Evolutionary conservation across 768 basidiomycete species (phyloP).

Genomic region (Hericium rajendrae): DNA sequence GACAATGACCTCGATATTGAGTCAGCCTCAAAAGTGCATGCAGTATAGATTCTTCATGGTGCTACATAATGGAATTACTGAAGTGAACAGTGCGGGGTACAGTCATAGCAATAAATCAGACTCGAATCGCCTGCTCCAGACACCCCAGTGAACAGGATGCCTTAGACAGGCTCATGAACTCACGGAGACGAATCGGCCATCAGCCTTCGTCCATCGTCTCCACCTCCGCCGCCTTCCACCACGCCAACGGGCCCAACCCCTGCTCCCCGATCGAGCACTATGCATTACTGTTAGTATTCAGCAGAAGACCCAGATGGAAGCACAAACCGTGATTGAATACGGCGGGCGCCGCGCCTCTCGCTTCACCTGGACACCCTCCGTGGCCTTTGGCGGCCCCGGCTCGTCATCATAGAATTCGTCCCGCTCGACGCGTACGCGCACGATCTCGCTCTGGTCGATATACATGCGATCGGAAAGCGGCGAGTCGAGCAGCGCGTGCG

Average conservation of each 20-base stretch:
- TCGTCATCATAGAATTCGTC: slow-evolving; percentile 85
- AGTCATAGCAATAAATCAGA: too few relatives aligned
- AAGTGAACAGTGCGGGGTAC: too few relatives aligned
- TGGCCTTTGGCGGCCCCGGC: slow-evolving; percentile 70
- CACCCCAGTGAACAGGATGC: too few relatives aligned
- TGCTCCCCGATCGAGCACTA: slow-evolving; percentile 80
- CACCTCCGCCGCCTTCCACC: slow-evolving; percentile 56
- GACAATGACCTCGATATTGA: too few relatives aligned
- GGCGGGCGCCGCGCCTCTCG: slow-evolving; percentile 44
- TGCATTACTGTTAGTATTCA: background rate
- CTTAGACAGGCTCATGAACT: too few relatives aligned
- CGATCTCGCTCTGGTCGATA: slow-evolving; percentile 64
- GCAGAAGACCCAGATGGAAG: background rate
- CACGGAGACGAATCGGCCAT: background rate
- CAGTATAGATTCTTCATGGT: too few relatives aligned
- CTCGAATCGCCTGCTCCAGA: too few relatives aligned
- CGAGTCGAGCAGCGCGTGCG: slow-evolving; percentile 63
- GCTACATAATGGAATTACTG: too few relatives aligned
- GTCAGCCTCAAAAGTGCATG: too few relatives aligned
- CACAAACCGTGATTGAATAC: slow-evolving; percentile 59
- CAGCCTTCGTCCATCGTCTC: slow-evolving; percentile 32
- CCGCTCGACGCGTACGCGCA: slow-evolving; percentile 69
- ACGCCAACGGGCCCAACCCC: slow-evolving; percentile 64
- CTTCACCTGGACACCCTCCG: slow-evolving; percentile 54
- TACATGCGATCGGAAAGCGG: slow-evolving; percentile 63